These are phyloP conservation scores for Curvularia hawaiiensis DNA, from an alignment of 2,329 filamentous ascomycete genomes.

Conservation along the genomic window DNA sequence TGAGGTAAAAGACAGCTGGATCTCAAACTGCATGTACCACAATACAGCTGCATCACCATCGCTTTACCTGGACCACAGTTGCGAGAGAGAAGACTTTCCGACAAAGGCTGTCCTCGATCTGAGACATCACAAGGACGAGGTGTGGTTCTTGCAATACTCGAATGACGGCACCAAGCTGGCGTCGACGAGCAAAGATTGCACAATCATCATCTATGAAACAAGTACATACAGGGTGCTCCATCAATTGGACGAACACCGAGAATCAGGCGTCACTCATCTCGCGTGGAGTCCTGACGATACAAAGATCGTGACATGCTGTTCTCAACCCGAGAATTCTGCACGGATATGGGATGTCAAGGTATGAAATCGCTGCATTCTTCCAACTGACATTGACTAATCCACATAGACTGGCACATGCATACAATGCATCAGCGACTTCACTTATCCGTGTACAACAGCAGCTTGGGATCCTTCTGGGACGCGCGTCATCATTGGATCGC, in stretches of 20 bases:
- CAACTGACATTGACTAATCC: constrained; percentile 12
- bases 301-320: constrained; percentile 82
- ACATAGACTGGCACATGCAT: constrained; percentile 57
- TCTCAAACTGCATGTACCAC: constrained; percentile 85
- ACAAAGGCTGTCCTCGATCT: constrained; percentile 73
- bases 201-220: constrained; percentile 83
- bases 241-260: constrained; percentile 67
- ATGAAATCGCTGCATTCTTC: constrained; percentile 8
- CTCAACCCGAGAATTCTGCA: constrained; percentile 67
- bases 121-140: constrained; percentile 75
- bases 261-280: constrained; percentile 76
- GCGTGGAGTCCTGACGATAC: constrained; percentile 92
- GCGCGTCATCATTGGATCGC: constrained; percentile 72
- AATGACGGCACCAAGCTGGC: constrained; percentile 83
- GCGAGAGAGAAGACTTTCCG: constrained; percentile 81
- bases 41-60: constrained; percentile 80
- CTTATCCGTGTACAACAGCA: constrained; percentile 85
- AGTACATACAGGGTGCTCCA: constrained; percentile 69
- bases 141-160: constrained; percentile 92
- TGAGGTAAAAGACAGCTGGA: constrained; percentile 83
- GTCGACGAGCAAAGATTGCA: constrained; percentile 76
- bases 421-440: constrained; percentile 67
- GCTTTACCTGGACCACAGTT: constrained; percentile 86
- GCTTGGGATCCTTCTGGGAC: constrained; percentile 84
- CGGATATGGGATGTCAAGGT: constrained; percentile 70